Evolutionary conservation across 2,329 filamentous ascomycete species (phyloP), one percentile per base, ranked within the genome.

Genomic region (Alternaria gaisen): DNA sequence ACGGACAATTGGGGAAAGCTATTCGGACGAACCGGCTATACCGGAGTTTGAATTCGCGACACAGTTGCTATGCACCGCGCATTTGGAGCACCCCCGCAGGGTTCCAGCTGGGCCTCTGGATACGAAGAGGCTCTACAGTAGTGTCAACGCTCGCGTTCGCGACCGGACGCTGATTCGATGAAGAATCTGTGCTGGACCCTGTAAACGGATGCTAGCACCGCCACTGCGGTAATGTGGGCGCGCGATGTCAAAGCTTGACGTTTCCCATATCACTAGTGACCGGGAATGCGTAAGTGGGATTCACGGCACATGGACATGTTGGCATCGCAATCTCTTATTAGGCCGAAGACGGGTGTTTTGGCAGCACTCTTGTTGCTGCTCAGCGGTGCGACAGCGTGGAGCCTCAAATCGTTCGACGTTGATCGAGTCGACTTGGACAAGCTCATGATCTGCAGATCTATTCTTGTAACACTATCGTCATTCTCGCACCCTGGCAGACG

Each of bases 261-360:
- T 58, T 60, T 56, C 44, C 66, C 67, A 72, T 70, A 50, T 44
- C 47, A 38, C 46, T 24, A 59, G 53, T 28, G 56, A 61, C 41
- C 60, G 54, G 63, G 43, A 63, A 61, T 60, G 47, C 26, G 43
- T 57, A 54, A 52, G 51, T 55, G 26, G 46, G 22, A 57, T 60
- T 65, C 64, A 34, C 32, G 32, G 24, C 41, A 24, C 55, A 64
- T 67, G 63, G 63, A 38, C 61, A 54, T 66, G 28, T 42, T 42
- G 18, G 24, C 22, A 63, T 60, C 55, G 61, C 46, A 60, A 36
- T 34, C 41, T 34, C 16, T 18, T 28, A 53, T 26, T 24, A 20
- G 30, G 18, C 20, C 18, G 18, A 24, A 48, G 18, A n/a, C 22
- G 18, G 7, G 14, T 36, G 30, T 22, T 12, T 16, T 24, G 8